A percentile compares a stretch with the other conserved stretches of the same genome.
Conservation (phyloP, 169 alveolate species). For the Plasmodium gonderi region DNA sequence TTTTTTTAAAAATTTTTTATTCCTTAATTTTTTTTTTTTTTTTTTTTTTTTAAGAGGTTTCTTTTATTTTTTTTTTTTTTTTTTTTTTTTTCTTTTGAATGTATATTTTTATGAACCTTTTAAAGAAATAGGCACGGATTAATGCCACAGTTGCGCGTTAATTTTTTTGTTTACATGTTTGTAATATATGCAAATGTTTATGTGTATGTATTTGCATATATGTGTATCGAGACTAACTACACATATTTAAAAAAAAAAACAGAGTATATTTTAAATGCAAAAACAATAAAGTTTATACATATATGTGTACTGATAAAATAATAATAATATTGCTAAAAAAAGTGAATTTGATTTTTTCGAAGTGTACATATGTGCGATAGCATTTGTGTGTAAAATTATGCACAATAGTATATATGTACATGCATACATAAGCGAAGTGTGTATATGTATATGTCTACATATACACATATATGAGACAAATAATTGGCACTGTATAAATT, state of each 20-base stretch:
- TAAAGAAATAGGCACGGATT: background rate
- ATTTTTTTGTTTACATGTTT: slow-evolving; percentile 10
- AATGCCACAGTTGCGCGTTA: slow-evolving; percentile 26
- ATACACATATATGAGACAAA: background rate
- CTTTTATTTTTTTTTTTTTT: background rate
- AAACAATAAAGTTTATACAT: background rate
- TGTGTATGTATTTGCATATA: background rate
- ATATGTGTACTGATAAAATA: background rate
- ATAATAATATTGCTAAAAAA: background rate
- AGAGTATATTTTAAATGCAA: background rate
- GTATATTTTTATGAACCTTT: slow-evolving; percentile 11
- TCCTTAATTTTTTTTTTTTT: background rate
- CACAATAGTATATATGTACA: background rate
- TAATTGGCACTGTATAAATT: background rate
- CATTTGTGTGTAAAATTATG: slow-evolving; percentile 1
- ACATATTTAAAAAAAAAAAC: background rate
- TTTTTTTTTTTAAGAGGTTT: background rate
- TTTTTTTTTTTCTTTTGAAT: background rate
- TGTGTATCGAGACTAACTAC: background rate
- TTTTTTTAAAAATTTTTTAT: too few relatives aligned
- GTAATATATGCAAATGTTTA: background rate
- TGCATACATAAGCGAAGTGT: too few relatives aligned
- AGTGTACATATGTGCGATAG: background rate
- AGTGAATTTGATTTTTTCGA: background rate
- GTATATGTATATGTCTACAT: background rate